These are phyloP conservation scores for Dendrobium catenatum DNA, from an alignment of 106 monocot species.

Conservation along the genomic window DNA sequence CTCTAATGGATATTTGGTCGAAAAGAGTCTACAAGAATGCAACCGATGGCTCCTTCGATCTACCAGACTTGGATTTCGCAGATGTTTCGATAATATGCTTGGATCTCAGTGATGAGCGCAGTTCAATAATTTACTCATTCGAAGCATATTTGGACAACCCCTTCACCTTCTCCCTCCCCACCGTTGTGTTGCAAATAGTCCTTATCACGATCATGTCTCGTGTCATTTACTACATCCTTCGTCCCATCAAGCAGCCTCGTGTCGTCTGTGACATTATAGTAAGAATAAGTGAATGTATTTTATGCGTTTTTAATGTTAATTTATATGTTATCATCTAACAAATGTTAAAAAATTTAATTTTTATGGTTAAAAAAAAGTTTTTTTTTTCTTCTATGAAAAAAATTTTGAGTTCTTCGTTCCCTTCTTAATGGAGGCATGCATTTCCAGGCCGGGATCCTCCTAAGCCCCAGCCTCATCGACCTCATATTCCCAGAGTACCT, in stretches of 20 bases:
- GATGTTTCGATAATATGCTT: background rate
- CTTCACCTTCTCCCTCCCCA: slow-evolving; percentile 9
- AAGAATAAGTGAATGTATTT: background rate
- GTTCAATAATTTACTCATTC: slow-evolving; percentile 2
- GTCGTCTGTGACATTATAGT: slow-evolving; percentile 31
- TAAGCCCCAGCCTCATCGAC: slow-evolving; percentile 2
- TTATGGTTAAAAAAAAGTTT: no score
- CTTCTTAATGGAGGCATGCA: background rate
- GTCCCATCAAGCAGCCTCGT: slow-evolving; percentile 29
- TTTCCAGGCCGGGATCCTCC: background rate
- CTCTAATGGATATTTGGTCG: background rate
- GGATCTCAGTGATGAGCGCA: background rate
- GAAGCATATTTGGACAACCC: slow-evolving; percentile 3
- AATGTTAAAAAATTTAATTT: no score
- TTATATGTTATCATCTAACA: no score
- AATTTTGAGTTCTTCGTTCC: background rate
- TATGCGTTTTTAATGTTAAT: no score
- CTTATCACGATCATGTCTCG: slow-evolving; percentile 6
- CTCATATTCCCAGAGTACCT: background rate
- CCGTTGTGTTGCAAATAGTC: slow-evolving; percentile 13
- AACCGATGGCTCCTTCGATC: background rate
- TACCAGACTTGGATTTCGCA: background rate
- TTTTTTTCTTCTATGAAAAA: background rate
- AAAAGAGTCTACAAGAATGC: background rate
- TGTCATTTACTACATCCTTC: slow-evolving; percentile 19